Evolutionary conservation across 371 early-diverging fungal species (phyloP).

Genomic region (Mortierella sp.): DNA sequence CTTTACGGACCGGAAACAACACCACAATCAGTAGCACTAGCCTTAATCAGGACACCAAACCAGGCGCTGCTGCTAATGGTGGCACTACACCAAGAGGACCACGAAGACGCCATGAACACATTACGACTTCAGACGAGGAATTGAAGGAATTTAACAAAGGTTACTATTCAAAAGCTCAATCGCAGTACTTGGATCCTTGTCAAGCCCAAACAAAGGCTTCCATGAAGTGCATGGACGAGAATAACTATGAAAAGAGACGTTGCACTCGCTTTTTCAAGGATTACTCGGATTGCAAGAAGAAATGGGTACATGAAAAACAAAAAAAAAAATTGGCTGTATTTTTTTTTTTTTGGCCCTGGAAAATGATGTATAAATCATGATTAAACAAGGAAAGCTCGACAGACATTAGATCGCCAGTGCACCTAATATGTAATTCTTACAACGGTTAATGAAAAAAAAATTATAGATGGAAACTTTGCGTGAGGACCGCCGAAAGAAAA

Average conservation of each 20-base stretch:
- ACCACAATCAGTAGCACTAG: conserved; percentile 1
- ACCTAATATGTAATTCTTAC: background rate
- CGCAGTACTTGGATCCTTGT: conserved; percentile 77
- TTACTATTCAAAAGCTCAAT: conserved; percentile 65
- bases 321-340: background rate
- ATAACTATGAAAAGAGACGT: conserved; percentile 69
- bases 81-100: conserved; percentile 14
- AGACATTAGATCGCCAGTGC: too few relatives aligned
- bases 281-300: conserved; percentile 77
- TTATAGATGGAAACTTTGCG: conserved; percentile 42
- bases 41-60: background rate
- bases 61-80: background rate
- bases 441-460: background rate
- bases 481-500: conserved; percentile 47
- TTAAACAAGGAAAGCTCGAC: too few relatives aligned
- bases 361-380: too few relatives aligned
- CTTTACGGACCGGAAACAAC: conserved; percentile 16
- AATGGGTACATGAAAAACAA: conserved; percentile 60
- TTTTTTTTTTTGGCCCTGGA: background rate
- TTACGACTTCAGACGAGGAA: conserved; percentile 44
- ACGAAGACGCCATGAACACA: conserved; percentile 39
- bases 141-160: conserved; percentile 66
- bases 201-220: conserved; percentile 69
- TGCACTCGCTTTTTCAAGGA: conserved; percentile 73
- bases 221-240: conserved; percentile 73